phyloP scores from a whole-genome alignment of 2,329 filamentous ascomycete genomes.

The Ceratocystis variospora region DNA sequence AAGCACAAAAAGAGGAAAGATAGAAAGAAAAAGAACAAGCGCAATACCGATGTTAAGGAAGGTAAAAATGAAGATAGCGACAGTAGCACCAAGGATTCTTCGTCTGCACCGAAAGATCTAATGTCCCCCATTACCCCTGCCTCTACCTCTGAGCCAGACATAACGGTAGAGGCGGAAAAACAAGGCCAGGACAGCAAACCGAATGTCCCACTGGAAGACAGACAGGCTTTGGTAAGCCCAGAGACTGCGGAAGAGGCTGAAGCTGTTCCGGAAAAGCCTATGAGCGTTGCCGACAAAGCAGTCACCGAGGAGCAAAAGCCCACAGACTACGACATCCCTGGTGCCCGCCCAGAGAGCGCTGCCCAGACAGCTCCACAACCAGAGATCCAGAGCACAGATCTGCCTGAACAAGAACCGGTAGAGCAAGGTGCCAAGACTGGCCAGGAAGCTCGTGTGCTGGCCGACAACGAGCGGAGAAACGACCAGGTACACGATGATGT shows the following conservation, averaged over 20 bases:
- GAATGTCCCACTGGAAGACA: background rate
- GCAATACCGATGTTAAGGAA: background rate
- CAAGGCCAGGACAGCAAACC: background rate
- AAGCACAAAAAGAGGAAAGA: constrained; percentile 5
- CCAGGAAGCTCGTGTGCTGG: background rate
- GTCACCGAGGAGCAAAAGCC: background rate
- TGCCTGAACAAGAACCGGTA: background rate
- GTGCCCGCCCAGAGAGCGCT: background rate
- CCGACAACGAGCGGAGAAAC: constrained; percentile 9
- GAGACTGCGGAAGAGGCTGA: background rate
- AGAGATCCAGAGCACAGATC: background rate
- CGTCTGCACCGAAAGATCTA: background rate
- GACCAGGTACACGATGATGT: constrained; percentile 11
- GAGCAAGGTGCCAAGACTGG: background rate
- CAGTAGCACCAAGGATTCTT: background rate
- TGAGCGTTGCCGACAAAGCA: background rate
- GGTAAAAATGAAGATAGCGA: background rate
- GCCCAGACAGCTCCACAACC: background rate
- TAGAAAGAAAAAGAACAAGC: background rate
- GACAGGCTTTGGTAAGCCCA: background rate
- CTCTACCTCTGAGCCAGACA: constrained; percentile 4
- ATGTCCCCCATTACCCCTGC: background rate
- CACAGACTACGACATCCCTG: background rate
- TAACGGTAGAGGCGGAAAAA: background rate
- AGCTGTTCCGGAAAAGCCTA: background rate